These are phyloP conservation scores for Moelleriella libera DNA, from an alignment of 2,329 filamentous ascomycete species.

Conservation along the genomic window DNA sequence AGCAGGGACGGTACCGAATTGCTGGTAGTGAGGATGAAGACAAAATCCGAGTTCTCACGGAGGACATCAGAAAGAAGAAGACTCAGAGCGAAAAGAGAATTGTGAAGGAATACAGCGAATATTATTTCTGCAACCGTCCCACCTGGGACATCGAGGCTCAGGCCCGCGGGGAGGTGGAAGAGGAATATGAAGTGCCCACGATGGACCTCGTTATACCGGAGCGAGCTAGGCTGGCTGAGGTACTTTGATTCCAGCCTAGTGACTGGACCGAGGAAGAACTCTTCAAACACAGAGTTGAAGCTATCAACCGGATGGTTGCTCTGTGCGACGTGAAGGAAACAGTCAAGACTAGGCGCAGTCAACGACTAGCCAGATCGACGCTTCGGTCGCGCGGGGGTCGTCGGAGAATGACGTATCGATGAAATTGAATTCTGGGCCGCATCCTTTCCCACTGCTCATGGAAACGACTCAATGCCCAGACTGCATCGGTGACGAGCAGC, in stretches of 20 bases:
- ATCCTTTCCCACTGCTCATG: constrained; percentile 8
- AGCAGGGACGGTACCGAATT: constrained; percentile 12
- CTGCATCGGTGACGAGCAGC: constrained; percentile 7
- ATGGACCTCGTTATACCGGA: constrained; percentile 10
- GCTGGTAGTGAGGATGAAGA: constrained; percentile 9
- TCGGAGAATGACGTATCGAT: neutral
- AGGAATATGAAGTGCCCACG: constrained; percentile 8
- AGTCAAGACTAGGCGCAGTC: neutral
- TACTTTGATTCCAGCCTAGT: constrained; percentile 7
- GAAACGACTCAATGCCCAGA: constrained; percentile 7
- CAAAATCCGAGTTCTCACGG: constrained; percentile 10
- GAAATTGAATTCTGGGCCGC: neutral
- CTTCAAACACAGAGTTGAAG: constrained; percentile 5
- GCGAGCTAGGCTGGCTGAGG: constrained; percentile 6
- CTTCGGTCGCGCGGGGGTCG: neutral
- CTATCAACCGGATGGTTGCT: constrained; percentile 8
- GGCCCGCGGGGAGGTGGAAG: constrained; percentile 6
- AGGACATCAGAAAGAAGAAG: constrained; percentile 9
- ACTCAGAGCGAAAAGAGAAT: constrained; percentile 7
- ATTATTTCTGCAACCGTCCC: constrained; percentile 14
- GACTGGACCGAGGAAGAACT: constrained; percentile 6
- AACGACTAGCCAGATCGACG: neutral
- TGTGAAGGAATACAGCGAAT: constrained; percentile 10
- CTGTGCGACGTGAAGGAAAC: constrained; percentile 11
- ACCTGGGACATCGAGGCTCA: constrained; percentile 14